phyloP scores from a whole-genome alignment of 2,329 filamentous ascomycete species.

The Fusarium foetens region DNA sequence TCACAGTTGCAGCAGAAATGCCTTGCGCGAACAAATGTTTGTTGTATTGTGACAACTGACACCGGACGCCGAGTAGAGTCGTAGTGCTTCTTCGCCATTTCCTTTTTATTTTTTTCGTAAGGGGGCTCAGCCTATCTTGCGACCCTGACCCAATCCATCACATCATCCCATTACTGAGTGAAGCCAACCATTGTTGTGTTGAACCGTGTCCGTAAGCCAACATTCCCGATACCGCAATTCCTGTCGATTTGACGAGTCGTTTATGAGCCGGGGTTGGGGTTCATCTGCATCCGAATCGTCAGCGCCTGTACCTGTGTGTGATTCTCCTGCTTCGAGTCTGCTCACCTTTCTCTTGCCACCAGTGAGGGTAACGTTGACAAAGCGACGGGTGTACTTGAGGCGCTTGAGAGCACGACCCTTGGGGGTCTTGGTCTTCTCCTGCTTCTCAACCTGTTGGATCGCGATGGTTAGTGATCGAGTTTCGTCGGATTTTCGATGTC shows the following conservation, averaged over 20 bases:
- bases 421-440: conserved; percentile 96
- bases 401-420: conserved; percentile 99
- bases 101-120: conserved; percentile 42
- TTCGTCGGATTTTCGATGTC: conserved; percentile 42
- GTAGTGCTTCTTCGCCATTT: conserved; percentile 52
- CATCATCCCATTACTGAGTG: conserved; percentile 50
- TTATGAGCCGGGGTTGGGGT: conserved; percentile 84
- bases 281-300: conserved; percentile 72
- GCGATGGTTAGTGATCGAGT: conserved; percentile 46
- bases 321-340: conserved; percentile 1
- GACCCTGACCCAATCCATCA: conserved; percentile 51
- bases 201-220: conserved; percentile 48
- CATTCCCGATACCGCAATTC: conserved; percentile 44
- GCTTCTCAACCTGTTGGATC: conserved; percentile 75
- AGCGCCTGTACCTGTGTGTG: conserved; percentile 23
- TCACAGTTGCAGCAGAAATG: conserved; percentile 19
- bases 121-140: conserved; percentile 51
- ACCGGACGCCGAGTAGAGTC: conserved; percentile 55
- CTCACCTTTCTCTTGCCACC: conserved; percentile 98
- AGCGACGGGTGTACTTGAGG: conserved; percentile 94
- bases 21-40: conserved; percentile 48
- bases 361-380: conserved; percentile 97
- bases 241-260: conserved; percentile 36
- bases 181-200: conserved; percentile 45
- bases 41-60: conserved; percentile 55